These are phyloP conservation scores for Nicotiana noctiflora DNA, from an alignment of 257 asterid genomes.

Conservation along the genomic window DNA sequence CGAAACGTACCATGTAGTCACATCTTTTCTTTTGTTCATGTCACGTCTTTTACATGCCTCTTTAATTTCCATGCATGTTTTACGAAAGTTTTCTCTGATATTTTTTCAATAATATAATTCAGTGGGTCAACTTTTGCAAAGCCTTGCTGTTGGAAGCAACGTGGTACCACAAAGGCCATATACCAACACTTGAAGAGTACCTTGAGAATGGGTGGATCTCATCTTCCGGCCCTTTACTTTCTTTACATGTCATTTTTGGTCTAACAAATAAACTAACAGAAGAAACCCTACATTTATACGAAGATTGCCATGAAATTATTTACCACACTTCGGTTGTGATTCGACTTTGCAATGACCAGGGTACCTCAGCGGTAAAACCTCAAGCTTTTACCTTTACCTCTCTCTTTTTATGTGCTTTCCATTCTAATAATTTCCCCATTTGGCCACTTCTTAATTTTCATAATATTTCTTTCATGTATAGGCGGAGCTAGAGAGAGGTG, in stretches of 20 bases:
- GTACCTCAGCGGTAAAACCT: slow-evolving; percentile 43
- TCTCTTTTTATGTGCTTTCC: neutral
- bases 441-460: neutral
- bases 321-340: slow-evolving; percentile 33
- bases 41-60: too few species aligned
- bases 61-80: neutral
- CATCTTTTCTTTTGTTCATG: neutral
- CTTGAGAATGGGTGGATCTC: slow-evolving; percentile 48
- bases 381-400: neutral
- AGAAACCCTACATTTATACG: slow-evolving; percentile 10
- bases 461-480: neutral
- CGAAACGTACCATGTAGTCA: too few species aligned
- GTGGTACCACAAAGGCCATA: slow-evolving; percentile 34
- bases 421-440: neutral
- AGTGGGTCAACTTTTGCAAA: slow-evolving; percentile 57
- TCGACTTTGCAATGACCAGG: slow-evolving; percentile 58
- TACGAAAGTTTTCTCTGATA: neutral
- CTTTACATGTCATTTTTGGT: slow-evolving; percentile 29
- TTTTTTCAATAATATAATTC: neutral
- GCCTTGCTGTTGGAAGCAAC: slow-evolving; percentile 46
- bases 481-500: slow-evolving; percentile 62
- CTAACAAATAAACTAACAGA: slow-evolving; percentile 5
- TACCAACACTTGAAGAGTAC: slow-evolving; percentile 42
- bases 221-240: slow-evolving; percentile 35
- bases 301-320: slow-evolving; percentile 23